These are phyloP conservation scores for Phytophthora fragariaefolia DNA, from an alignment of 352 stramenopile species.

Conservation along the genomic window DNA sequence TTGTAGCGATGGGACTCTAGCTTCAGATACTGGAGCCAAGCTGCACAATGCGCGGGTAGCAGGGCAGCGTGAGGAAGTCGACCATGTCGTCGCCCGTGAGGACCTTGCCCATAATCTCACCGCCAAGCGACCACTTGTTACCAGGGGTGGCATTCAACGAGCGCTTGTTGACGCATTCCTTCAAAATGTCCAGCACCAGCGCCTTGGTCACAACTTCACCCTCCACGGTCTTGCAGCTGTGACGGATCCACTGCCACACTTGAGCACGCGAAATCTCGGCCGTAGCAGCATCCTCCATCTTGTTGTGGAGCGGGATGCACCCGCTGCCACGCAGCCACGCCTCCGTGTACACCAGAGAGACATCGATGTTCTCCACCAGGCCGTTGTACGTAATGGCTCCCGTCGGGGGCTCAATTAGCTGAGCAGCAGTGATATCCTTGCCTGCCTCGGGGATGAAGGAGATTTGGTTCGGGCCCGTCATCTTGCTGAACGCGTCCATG, in stretches of 20 bases:
- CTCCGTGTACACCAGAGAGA: constrained; percentile 95
- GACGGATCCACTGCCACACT: constrained; percentile 94
- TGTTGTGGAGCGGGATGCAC: constrained; percentile 95
- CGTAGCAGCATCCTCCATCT: constrained; percentile 96
- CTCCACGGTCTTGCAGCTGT: constrained; percentile 72
- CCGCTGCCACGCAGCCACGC: constrained; percentile 94
- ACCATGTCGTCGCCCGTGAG: constrained; percentile 80
- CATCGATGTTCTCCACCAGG: constrained; percentile 91
- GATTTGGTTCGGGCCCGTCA: constrained; percentile 94
- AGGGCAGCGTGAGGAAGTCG: constrained; percentile 84
- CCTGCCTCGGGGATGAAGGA: constrained; percentile 58
- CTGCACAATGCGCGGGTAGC: constrained; percentile 85
- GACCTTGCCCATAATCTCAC: constrained; percentile 72
- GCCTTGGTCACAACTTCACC: constrained; percentile 72
- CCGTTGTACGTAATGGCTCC: constrained; percentile 85
- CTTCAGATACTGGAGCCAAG: constrained; percentile 74
- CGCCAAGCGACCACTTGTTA: constrained; percentile 74
- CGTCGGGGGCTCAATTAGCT: constrained; percentile 69
- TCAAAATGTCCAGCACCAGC: constrained; percentile 67
- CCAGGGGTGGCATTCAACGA: constrained; percentile 46
- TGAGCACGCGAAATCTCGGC: constrained; percentile 95
- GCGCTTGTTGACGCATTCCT: constrained; percentile 67
- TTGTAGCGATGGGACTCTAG: constrained; percentile 44
- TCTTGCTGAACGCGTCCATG: constrained; percentile 94
- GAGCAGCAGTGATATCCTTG: constrained; percentile 61